phyloP scores from a whole-genome alignment of 1,139 yeast genomes.

The Lizanozyma gosingica region DNA sequence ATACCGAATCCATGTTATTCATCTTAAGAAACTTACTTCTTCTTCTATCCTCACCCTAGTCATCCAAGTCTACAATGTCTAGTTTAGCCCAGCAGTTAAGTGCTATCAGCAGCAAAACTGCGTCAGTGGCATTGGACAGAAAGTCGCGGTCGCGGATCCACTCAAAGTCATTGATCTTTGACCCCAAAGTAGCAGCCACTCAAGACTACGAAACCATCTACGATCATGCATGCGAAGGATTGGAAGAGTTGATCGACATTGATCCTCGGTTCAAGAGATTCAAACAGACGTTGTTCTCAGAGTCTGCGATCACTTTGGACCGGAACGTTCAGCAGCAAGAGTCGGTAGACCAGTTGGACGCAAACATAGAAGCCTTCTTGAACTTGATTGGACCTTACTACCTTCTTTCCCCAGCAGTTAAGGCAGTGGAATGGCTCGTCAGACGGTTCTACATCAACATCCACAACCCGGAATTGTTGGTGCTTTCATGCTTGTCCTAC shows the following conservation, averaged over 20 bases:
- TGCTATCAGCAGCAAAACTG: constrained; percentile 55
- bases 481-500: constrained; percentile 71
- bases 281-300: constrained; percentile 67
- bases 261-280: constrained; percentile 73
- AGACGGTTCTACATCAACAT: constrained; percentile 85
- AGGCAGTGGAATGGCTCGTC: constrained; percentile 90
- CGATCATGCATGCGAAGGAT: constrained; percentile 65
- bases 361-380: constrained; percentile 66
- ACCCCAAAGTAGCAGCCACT: constrained; percentile 78
- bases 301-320: constrained; percentile 69
- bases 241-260: constrained; percentile 58
- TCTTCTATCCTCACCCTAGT: too few species aligned
- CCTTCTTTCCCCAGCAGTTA: constrained; percentile 64
- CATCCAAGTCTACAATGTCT: too few species aligned
- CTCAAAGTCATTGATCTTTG: constrained; percentile 79
- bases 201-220: constrained; percentile 86
- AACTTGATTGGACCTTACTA: constrained; percentile 69
- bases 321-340: constrained; percentile 73
- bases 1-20: too few species aligned
- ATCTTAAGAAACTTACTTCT: too few species aligned
- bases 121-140: constrained; percentile 77
- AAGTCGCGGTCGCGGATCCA: constrained; percentile 81
- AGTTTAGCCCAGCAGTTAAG: constrained; percentile 74
- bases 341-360: constrained; percentile 62
- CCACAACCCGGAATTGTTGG: constrained; percentile 63